Base-by-base conservation (phyloP, 129 eudicot genomes). In the Rutidosis leptorrhynchoides region DNA sequence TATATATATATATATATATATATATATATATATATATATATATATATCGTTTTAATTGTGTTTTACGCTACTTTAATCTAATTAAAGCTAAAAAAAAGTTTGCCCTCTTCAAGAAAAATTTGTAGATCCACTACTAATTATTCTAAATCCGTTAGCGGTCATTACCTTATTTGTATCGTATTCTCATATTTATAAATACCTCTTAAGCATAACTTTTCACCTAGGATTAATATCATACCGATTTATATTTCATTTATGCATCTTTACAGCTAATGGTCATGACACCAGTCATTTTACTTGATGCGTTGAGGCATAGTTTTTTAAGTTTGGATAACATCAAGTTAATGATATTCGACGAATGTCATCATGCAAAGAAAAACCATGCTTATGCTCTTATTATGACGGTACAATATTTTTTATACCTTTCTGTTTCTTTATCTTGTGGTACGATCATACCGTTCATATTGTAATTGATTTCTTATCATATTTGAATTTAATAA, bases 281-380 rank as follows among this genome's bases (percentile, higher is more conserved):
- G 99, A 94, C 97, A 6, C 97, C 90, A 0, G 68, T 28, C 22
- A 89, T 94, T 28, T 62, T 94, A 71, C 84, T 79, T 20, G 58
- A 79, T 77, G 99, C 99, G 16, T 73, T 94, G 80, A 82, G 93
- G 51, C 99, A 79, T 67, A 80, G 70, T 2, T 89, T 74, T 72
- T 24, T 94, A 55, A 77, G 76, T 26, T 29, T 94, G 43, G 81
- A 84, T 33, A 59, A 17, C 32, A 94, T 94, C 43, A 89, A 83
- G 65, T 83, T 86, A 46, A 51, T 94, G 14, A 84, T 94, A 77
- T 94, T 89, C 72, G 99, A 94, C 69, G 99, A 89, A 83, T 94
- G 99, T 65, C 99, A 94, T 64, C 83, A 94, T 64, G 99, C 97
- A 0, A 86, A 83, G 67, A 90, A 90, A 53, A 89, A 76, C 49